A percentile compares a stretch with the other conserved stretches of the same genome.
phyloP scores from a whole-genome alignment of 768 basidiomycete species.

The Dioszegia aurantiaca region DNA sequence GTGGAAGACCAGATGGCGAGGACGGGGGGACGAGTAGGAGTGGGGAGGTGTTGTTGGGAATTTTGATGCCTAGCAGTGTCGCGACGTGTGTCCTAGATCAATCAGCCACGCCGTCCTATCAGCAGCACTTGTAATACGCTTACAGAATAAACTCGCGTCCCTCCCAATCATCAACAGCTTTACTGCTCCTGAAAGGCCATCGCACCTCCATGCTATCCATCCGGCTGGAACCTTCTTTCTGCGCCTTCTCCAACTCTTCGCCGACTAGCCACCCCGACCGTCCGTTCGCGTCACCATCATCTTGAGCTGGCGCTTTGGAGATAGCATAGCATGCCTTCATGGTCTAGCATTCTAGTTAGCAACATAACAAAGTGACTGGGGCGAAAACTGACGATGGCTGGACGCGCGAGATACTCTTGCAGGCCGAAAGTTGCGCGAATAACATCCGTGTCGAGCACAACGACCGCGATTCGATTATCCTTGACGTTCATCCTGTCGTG shows the following conservation, averaged over 20 bases:
- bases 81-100: conserved; percentile 29
- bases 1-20: conserved; percentile 34
- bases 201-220: conserved; percentile 29
- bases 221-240: conserved; percentile 14
- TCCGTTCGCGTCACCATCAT: background rate
- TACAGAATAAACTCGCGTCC: conserved; percentile 39
- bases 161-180: conserved; percentile 37
- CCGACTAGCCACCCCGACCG: conserved; percentile 33
- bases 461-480: conserved; percentile 31
- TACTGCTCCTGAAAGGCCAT: conserved; percentile 36
- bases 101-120: conserved; percentile 2
- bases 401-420: conserved; percentile 32
- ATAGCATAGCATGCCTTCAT: conserved; percentile 36
- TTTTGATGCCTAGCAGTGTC: conserved; percentile 28
- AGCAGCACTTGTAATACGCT: conserved; percentile 5
- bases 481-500: conserved; percentile 13
- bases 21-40: conserved; percentile 47
- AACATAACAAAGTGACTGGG: no score
- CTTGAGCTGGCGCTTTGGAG: conserved; percentile 11
- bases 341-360: no score
- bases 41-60: conserved; percentile 37
- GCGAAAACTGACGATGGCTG: conserved; percentile 32
- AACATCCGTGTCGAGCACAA: conserved; percentile 37
- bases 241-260: conserved; percentile 28
- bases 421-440: conserved; percentile 38